phyloP scores from a whole-genome alignment of 1,284 basidiomycete species.

The Rhodotorula glutinis region DNA sequence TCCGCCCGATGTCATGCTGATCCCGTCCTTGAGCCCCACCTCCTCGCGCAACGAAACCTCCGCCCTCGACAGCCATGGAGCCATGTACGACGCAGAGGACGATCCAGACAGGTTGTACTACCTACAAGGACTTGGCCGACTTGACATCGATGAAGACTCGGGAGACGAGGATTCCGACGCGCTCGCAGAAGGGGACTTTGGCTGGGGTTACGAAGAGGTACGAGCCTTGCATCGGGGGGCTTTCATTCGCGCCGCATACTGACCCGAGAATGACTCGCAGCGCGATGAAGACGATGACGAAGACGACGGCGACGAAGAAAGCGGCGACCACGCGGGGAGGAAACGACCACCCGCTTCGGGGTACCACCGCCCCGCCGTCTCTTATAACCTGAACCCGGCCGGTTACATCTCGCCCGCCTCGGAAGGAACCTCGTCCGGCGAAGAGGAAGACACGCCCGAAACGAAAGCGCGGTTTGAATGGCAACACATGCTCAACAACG shows the following conservation, averaged over 20 bases:
- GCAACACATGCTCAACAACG: constrained; percentile 90
- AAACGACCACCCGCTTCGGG: background rate
- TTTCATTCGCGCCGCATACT: too few relatives aligned
- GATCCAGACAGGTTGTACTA: constrained; percentile 50
- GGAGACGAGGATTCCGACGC: constrained; percentile 55
- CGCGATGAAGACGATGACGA: constrained; percentile 14
- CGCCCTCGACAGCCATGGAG: constrained; percentile 10
- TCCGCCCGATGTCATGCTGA: background rate
- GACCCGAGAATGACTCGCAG: too few relatives aligned
- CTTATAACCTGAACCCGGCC: constrained; percentile 34
- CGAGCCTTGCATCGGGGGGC: background rate
- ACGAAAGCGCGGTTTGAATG: constrained; percentile 70
- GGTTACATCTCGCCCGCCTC: constrained; percentile 7
- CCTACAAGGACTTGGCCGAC: constrained; percentile 65
- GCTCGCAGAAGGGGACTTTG: constrained; percentile 23
- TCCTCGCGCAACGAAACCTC: background rate
- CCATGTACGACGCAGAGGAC: constrained; percentile 40
- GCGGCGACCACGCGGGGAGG: constrained; percentile 27
- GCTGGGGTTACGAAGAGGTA: constrained; percentile 29
- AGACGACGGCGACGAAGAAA: constrained; percentile 24
- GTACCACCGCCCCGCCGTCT: constrained; percentile 33
- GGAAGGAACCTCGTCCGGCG: constrained; percentile 13
- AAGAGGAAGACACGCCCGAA: constrained; percentile 34
- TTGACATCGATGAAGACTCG: constrained; percentile 68
- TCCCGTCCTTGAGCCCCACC: background rate